Base-by-base conservation (phyloP, 2,329 filamentous ascomycete species). In the Thielaviopsis cerberus region DNA sequence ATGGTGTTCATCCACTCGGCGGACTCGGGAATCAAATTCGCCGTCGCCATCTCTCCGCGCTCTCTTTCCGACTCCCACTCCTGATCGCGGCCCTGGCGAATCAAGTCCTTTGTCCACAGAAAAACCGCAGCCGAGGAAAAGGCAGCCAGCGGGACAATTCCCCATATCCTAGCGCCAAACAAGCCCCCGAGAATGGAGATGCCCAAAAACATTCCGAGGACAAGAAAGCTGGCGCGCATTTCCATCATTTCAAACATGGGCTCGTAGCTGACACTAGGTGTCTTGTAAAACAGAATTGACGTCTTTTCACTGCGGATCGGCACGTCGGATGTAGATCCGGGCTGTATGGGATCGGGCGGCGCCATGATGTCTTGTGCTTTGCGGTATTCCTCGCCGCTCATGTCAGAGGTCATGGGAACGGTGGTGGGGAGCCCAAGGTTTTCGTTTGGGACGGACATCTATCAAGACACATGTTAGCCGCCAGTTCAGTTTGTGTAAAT, bases 251-350 rank as follows among this genome's bases (percentile, higher is more conserved):
- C 79, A 67, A 86, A 96, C 78, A 89, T 94, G 4, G 90, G 88
- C 69, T 94, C 88, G 67, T 88, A 95, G 72, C 84, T 88, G 63
- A 95, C 79, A 0, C 85, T 86, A 0, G 91, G 91, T 0, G 91
- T 97, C 17, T 92, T 91, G 69, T 96, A 91, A 70, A 97, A 97
- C 27, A 96, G 77, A 20, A 97, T 83, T 62, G 95, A 96, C 3
- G 92, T 97, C 77, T 92, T 96, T 68, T 97, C 91, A 65, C 90
- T 91, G 66, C 90, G 86, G 60, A 97, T 94, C 2, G 92, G 92
- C 1, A 97, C 89, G 69, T 97, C 92, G 25, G 88, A 90, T 0
- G 91, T 97, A 34, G 84, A 81, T 24, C 88, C 88, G 59, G 83
- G 78, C 17, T 83, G 82, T 22, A 95, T 75, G 0, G 91, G 91